Percentiles rank a stretch among this genome's conserved stretches.
These are phyloP conservation scores for Stenogyne calaminthoides DNA, from an alignment of 305 asterid genomes.

Conservation along the genomic window DNA sequence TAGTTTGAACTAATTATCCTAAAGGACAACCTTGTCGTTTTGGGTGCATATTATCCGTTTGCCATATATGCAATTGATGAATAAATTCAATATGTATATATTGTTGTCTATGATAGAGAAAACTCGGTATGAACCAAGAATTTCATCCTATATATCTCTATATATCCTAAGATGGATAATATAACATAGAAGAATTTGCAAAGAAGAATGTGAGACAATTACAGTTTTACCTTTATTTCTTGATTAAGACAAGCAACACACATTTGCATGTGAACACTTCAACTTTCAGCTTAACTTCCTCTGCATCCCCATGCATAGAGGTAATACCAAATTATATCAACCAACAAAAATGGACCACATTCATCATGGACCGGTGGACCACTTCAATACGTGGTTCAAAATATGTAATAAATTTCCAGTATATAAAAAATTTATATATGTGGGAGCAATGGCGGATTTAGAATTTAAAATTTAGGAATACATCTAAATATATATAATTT, in stretches of 20 bases:
- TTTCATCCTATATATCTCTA: neutral
- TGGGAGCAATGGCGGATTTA: too few species aligned
- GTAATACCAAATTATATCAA: slow-evolving; percentile 8
- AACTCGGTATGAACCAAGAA: slow-evolving; percentile 8
- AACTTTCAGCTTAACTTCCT: slow-evolving; percentile 7
- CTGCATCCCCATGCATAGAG: neutral
- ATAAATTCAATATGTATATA: too few species aligned
- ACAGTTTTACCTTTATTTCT: slow-evolving; percentile 24
- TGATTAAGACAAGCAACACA: slow-evolving; percentile 19
- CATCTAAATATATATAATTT: too few species aligned
- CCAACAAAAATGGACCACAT: slow-evolving; percentile 25
- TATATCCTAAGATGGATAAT: neutral
- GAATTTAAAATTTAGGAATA: too few species aligned
- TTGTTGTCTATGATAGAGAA: slow-evolving; percentile 15
- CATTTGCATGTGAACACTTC: slow-evolving; percentile 25
- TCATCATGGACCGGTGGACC: slow-evolving; percentile 23
- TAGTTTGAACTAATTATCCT: neutral
- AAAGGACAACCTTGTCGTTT: neutral
- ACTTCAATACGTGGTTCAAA: slow-evolving; percentile 14
- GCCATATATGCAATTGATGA: too few species aligned
- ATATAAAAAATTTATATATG: too few species aligned
- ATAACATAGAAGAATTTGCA: slow-evolving; percentile 15
- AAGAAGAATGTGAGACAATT: slow-evolving; percentile 28
- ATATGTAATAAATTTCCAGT: too few species aligned
- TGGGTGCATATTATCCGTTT: slow-evolving; percentile 5